Evolutionary conservation across 768 basidiomycete genomes (phyloP), one percentile per base, ranked within the genome.

Genomic region (Leccinum fibrillosum): DNA sequence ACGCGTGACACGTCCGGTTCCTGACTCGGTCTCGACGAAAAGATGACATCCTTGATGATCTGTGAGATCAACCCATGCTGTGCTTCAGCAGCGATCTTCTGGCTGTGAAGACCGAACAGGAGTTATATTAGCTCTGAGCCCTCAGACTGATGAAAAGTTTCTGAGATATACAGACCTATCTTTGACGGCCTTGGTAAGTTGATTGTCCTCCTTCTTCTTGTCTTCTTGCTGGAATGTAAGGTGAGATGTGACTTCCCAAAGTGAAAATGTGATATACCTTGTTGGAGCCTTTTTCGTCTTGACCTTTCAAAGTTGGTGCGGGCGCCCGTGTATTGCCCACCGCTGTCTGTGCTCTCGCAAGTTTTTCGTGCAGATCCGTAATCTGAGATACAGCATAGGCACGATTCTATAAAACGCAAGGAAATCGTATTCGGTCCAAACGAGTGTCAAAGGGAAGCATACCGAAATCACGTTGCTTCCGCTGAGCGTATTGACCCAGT

Each of bases 401-500:
- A 39, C 94, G 89, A 66, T 97, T 98, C 96, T 99, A 64, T 8
- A 23, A 13, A 1, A 26, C 23, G 17, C 2, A 5, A 44, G 2
- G 13, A 1, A 5, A 17, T 57, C 7, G 23, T 30, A 19, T 34
- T 7, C 19, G 7, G n/a, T 28, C 42, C 34, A 25, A 4, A 47
- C 15, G 15, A 44, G 11, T 0, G 11, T 35, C 3, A 6, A 17
- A 6, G 15, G 7, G 53, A 19, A 4, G 72, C 86, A 30, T 57
- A 98, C 96, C 21, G 94, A 94, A 52, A 98, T 89, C 50, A 98
- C 73, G 5, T 94, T 89, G 68, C 92, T 96, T 68, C 93, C 92
- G 65, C 91, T 93, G 39, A 99, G 79, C 2, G 97, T 99, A 66
- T 94, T 94, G 25, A 97, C 93, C 97, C 97, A 99, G 66, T 99